Conservation (phyloP, 495 filamentous ascomycete genomes). For the Aspergillus heteromorphus region DNA sequence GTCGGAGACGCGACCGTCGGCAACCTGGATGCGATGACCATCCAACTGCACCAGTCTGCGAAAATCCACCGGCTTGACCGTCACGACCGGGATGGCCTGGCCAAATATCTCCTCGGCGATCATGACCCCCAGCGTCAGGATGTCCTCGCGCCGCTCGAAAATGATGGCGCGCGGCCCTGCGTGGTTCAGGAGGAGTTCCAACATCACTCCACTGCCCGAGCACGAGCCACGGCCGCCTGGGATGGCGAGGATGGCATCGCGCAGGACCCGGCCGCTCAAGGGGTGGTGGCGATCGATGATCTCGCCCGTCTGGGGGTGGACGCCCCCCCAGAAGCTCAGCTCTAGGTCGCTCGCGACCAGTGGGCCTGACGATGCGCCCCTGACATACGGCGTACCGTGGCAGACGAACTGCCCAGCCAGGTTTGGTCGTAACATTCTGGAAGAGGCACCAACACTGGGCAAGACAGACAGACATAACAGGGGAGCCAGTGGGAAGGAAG, state of each 20-base stretch:
- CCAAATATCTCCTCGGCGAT: slow-evolving; percentile 24
- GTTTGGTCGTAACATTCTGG: no score
- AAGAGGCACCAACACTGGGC: no score
- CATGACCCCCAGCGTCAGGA: slow-evolving; percentile 26
- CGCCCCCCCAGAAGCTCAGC: slow-evolving; percentile 33
- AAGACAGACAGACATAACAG: no score
- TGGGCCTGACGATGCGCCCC: slow-evolving; percentile 8
- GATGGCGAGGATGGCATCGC: slow-evolving; percentile 21
- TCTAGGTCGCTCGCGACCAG: slow-evolving; percentile 14
- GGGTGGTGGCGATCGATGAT: slow-evolving; percentile 30
- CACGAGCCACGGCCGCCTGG: slow-evolving; percentile 29
- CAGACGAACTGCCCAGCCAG: no score
- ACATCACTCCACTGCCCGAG: slow-evolving; percentile 25
- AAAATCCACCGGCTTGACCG: slow-evolving; percentile 11
- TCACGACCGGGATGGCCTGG: slow-evolving; percentile 22
- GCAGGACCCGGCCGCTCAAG: slow-evolving; percentile 15
- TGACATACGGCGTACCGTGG: background rate
- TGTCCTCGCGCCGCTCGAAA: slow-evolving; percentile 24
- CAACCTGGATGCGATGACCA: background rate
- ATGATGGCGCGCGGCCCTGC: slow-evolving; percentile 18
- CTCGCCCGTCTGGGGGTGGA: slow-evolving; percentile 18
- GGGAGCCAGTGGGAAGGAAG: no score
- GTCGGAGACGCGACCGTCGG: background rate
- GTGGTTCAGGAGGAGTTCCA: slow-evolving; percentile 25
- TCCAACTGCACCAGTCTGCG: background rate